A percentile compares a stretch with the other conserved stretches of the same genome.
phyloP scores from a whole-genome alignment of 2,329 filamentous ascomycete species.

The Colletotrichum paranaense region DNA sequence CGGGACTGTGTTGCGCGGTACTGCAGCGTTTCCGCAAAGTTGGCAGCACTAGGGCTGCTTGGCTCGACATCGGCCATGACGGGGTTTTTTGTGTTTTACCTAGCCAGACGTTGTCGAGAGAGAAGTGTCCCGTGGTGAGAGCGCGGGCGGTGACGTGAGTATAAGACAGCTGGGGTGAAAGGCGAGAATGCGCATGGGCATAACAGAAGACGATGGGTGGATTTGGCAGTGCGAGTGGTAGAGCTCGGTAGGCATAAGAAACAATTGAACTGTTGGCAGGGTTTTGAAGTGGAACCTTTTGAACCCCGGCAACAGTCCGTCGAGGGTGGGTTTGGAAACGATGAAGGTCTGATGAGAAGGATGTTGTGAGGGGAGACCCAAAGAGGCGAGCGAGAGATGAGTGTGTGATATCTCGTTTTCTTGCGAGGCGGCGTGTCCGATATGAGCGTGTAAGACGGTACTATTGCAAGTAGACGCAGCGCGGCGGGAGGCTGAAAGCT shows the following conservation, averaged over 20 bases:
- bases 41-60: slow-evolving; percentile 22
- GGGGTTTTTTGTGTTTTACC: background rate
- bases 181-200: slow-evolving; percentile 22
- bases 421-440: slow-evolving; percentile 2
- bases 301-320: slow-evolving; percentile 21
- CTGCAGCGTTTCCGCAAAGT: slow-evolving; percentile 42
- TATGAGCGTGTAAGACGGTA: background rate
- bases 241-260: slow-evolving; percentile 30
- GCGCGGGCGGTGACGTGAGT: slow-evolving; percentile 25
- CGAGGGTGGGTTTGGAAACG: slow-evolving; percentile 9
- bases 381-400: background rate
- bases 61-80: slow-evolving; percentile 36
- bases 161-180: slow-evolving; percentile 23
- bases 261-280: slow-evolving; percentile 29
- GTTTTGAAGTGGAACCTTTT: slow-evolving; percentile 22
- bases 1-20: slow-evolving; percentile 46
- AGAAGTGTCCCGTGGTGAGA: background rate
- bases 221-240: slow-evolving; percentile 28
- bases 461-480: background rate
- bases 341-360: slow-evolving; percentile 18
- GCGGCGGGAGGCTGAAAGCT: background rate
- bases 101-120: slow-evolving; percentile 13
- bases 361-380: background rate
- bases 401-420: background rate
- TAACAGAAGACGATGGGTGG: slow-evolving; percentile 27